Base-by-base conservation (phyloP, 768 basidiomycete species). In the Suillus luteus region DNA sequence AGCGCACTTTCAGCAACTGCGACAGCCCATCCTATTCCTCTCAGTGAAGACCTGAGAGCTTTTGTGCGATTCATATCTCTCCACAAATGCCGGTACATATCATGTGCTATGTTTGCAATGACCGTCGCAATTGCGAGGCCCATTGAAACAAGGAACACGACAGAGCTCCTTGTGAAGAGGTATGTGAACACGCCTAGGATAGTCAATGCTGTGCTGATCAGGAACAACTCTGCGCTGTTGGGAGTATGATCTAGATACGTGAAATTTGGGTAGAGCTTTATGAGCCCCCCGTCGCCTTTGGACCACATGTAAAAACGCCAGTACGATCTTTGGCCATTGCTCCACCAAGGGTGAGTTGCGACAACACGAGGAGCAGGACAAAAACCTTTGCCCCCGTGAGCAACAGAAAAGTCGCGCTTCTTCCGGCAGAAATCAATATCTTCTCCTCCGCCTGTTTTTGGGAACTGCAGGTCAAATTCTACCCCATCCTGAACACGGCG, bases 401-500 rank as follows among this genome's bases (percentile, higher is more conserved):
- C 62, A 41, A 82, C 61, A 48, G 77, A 80, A 38, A 68, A 74
- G 22, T 76, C 69, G 14, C 83, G 77, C 63, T 84, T 85, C 64
- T 71, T 72, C n/a, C 79, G 75, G 64, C 84, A 85, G 66, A 82
- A 86, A 67, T 87, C 83, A 14, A 87, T 85, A 44, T 88, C 85
- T 64, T 89, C 86, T 0, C 86, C 87, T 3, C 87, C 85, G 1
- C 86, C 85, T 4, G 86, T 88, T 73, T 85, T 87, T 3, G 86
- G 87, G 66, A 85, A 87, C 5, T 68, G 70, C 19, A 77, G 69
- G 66, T 82, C 77, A 67, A 77, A 88, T 49, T 68, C 66, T n/a
- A 86, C 77, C 0, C 75, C 78, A 52, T 86, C 85, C 2, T 75
- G 67, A 40, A 76, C 69, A 27, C 83, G 80, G 3, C 83, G 80